phyloP scores from a whole-genome alignment of 1,139 yeast species.

The Candida mesenterica region DNA sequence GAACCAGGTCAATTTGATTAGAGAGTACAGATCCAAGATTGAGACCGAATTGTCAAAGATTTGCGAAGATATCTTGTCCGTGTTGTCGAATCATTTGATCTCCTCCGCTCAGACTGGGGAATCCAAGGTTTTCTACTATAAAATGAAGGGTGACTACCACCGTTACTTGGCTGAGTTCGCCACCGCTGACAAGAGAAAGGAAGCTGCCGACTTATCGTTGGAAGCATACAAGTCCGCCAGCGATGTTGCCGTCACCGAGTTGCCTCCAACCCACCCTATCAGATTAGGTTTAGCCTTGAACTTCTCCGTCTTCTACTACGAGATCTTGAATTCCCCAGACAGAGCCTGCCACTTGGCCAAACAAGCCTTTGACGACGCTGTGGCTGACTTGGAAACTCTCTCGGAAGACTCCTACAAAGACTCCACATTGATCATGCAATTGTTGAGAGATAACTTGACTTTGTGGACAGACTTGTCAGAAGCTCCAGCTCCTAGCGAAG shows the following conservation, averaged over 20 bases:
- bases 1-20: slow-evolving; percentile 82
- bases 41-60: slow-evolving; percentile 91
- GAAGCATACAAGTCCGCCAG: slow-evolving; percentile 95
- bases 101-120: slow-evolving; percentile 96
- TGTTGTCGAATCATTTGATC: slow-evolving; percentile 84
- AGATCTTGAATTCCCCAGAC: slow-evolving; percentile 95
- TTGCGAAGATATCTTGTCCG: slow-evolving; percentile 89
- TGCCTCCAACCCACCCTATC: slow-evolving; percentile 98
- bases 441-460: slow-evolving; percentile 95
- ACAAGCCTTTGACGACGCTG: slow-evolving; percentile 98
- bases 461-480: slow-evolving; percentile 98
- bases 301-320: slow-evolving; percentile 97
- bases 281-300: slow-evolving; percentile 97
- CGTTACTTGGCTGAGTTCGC: slow-evolving; percentile 98
- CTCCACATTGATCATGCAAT: slow-evolving; percentile 97
- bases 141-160: slow-evolving; percentile 99
- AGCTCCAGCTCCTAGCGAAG: slow-evolving; percentile 65
- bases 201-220: slow-evolving; percentile 87
- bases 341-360: slow-evolving; percentile 98
- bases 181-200: slow-evolving; percentile 84
- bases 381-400: slow-evolving; percentile 95
- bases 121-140: slow-evolving; percentile 95
- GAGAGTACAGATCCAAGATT: slow-evolving; percentile 92
- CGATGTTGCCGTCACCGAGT: slow-evolving; percentile 93
- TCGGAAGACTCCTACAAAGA: slow-evolving; percentile 98